Base-by-base conservation (phyloP, 257 asterid genomes). In the Ligustrum vulgare region DNA sequence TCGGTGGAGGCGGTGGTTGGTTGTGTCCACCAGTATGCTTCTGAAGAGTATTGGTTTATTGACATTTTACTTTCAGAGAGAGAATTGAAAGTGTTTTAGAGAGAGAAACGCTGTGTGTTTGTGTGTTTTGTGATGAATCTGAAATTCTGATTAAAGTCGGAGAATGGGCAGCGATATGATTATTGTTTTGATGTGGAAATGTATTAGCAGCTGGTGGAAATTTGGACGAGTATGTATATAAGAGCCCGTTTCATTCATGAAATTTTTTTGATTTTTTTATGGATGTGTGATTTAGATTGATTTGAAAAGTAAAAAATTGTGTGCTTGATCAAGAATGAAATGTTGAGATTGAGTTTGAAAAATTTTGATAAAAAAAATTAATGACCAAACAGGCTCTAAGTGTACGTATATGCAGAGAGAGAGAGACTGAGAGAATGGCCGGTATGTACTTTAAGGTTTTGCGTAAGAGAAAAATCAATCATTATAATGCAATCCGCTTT, bases 391-490 rank as follows among this genome's bases (percentile, higher is more conserved):
- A n/a, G n/a, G n/a, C n/a, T n/a, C n/a, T n/a, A n/a, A 37, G 18
- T 45, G 54, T 45, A 45, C 13, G 54, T 45, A 45, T 43, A 43
- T 12, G 51, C 18, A 43, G 16, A 43, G 51, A 43, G 31, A 28
- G 31, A 28, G 31, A 28, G 31, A 28, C 1, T 0, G 31, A 28
- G 31, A 28, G 31, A 28, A 28, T 28, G 31, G 31, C 1, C 1
- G 31, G 31, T 28, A 28, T 28, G 88, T 78, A 81, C 81, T 84
- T 90, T 84, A 87, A 87, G 91, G 94, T 86, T 83, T 90, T 86
- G 91, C 90, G 92, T 86, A 91, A 74, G 79, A 69, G 84, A 85
- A 84, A 83, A 79, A 80, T 86, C 90, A 86, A 90, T 88, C 93
- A 87, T 88, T 87, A 84, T 91, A 78, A 89, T 82, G 93, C 88